Evolutionary conservation across 2,329 filamentous ascomycete species (phyloP).

Genomic region (Onygenales sp.): DNA sequence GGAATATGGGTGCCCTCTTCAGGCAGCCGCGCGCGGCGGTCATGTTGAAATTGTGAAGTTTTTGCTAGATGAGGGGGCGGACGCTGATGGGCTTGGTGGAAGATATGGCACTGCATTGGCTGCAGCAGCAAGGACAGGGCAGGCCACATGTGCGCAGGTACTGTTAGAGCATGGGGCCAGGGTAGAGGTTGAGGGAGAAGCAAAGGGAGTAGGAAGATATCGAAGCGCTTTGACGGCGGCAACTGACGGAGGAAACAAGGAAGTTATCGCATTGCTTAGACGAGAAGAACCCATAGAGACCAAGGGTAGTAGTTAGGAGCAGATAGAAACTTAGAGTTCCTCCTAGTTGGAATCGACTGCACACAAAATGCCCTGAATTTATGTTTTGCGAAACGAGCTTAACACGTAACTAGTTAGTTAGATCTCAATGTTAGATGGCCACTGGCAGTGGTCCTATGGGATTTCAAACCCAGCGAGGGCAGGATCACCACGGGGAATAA

Average conservation of each 20-base stretch:
- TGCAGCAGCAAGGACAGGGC: neutral
- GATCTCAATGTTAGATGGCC: too few relatives aligned
- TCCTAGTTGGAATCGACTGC: too few relatives aligned
- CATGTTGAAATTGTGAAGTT: constrained; percentile 2
- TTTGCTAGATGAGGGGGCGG: neutral
- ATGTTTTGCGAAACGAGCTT: too few relatives aligned
- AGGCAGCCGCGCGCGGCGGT: constrained; percentile 2
- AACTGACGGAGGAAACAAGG: neutral
- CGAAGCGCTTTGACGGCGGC: neutral
- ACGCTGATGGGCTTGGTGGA: neutral
- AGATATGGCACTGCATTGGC: neutral
- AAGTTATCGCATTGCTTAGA: neutral
- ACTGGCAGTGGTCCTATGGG: too few relatives aligned
- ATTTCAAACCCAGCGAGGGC: too few relatives aligned
- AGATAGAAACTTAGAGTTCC: too few relatives aligned
- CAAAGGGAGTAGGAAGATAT: neutral
- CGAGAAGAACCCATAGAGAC: too few relatives aligned
- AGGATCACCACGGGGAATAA: too few relatives aligned
- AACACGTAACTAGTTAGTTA: too few relatives aligned
- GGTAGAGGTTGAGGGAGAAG: neutral
- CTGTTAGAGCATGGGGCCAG: neutral
- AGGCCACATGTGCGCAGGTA: neutral
- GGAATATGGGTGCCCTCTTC: neutral
- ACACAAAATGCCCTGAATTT: too few relatives aligned
- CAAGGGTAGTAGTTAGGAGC: too few relatives aligned